Conservation (phyloP, 495 filamentous ascomycete genomes). For the Penicillium roqueforti region DNA sequence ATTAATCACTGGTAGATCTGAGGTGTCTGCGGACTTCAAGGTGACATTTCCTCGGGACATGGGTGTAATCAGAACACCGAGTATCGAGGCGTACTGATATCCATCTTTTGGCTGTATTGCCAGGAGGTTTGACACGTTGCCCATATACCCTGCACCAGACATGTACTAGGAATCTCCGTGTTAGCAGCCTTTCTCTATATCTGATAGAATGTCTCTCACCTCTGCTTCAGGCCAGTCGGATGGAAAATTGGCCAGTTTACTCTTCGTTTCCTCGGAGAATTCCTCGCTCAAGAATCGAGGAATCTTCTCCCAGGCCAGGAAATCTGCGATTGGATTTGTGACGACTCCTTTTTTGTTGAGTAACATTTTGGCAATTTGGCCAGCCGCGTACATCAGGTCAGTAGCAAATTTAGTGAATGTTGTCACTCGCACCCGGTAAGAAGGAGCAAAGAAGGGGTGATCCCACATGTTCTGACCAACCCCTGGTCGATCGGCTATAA, state of each 20-base stretch:
- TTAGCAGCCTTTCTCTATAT: background rate
- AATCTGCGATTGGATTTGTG: conserved; percentile 38
- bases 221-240: conserved; percentile 59
- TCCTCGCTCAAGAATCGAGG: conserved; percentile 26
- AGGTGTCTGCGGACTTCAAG: conserved; percentile 40
- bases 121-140: conserved; percentile 39
- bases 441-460: conserved; percentile 30
- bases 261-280: conserved; percentile 20
- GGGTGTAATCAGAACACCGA: conserved; percentile 42
- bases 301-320: conserved; percentile 50
- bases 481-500: conserved; percentile 38
- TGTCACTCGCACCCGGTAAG: conserved; percentile 19
- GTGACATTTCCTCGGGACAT: conserved; percentile 54
- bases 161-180: conserved; percentile 30
- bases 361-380: conserved; percentile 9
- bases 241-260: conserved; percentile 35
- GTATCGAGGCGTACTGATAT: conserved; percentile 44
- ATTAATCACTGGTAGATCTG: conserved; percentile 49
- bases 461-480: conserved; percentile 49
- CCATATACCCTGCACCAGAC: conserved; percentile 32
- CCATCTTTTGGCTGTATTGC: conserved; percentile 37
- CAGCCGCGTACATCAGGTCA: conserved; percentile 11
- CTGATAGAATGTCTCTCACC: conserved; percentile 15
- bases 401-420: conserved; percentile 20
- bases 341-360: conserved; percentile 25